Evolutionary conservation across 2,329 filamentous ascomycete genomes (phyloP).

Genomic region (Aureobasidium sp.): DNA sequence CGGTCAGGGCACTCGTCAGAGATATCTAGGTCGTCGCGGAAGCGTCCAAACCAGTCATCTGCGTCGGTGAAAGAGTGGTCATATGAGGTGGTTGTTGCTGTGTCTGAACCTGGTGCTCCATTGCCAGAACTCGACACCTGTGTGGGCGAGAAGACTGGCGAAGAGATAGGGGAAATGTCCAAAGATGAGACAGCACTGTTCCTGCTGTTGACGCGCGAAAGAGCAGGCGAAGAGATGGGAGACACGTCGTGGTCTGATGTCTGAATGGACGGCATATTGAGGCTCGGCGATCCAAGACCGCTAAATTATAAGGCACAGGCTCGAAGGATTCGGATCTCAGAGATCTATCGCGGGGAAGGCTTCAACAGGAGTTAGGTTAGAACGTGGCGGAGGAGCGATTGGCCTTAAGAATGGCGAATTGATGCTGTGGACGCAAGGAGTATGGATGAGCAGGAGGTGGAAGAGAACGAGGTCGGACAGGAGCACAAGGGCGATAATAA

Average conservation of each 20-base stretch:
- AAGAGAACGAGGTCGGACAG: not conserved
- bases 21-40: constrained; percentile 26
- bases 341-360: constrained; percentile 10
- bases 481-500: constrained; percentile 15
- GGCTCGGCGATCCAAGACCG: constrained; percentile 5
- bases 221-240: constrained; percentile 13
- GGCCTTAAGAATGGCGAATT: not conserved
- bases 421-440: not conserved
- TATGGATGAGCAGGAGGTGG: not conserved
- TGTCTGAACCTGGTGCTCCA: constrained; percentile 6
- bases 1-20: constrained; percentile 30
- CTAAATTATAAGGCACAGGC: constrained; percentile 7
- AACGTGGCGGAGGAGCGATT: not conserved
- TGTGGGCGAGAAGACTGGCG: constrained; percentile 13
- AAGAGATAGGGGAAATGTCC: constrained; percentile 4
- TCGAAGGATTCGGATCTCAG: constrained; percentile 7
- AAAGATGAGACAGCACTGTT: constrained; percentile 13
- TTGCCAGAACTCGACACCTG: not conserved
- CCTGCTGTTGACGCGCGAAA: constrained; percentile 11
- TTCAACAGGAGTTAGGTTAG: not conserved
- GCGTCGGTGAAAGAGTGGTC: constrained; percentile 18
- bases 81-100: constrained; percentile 1
- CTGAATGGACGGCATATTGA: not conserved
- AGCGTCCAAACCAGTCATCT: constrained; percentile 31
- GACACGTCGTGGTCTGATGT: constrained; percentile 8